phyloP scores from a whole-genome alignment of 371 early-diverging fungal genomes.

The Coemansia sp. region DNA sequence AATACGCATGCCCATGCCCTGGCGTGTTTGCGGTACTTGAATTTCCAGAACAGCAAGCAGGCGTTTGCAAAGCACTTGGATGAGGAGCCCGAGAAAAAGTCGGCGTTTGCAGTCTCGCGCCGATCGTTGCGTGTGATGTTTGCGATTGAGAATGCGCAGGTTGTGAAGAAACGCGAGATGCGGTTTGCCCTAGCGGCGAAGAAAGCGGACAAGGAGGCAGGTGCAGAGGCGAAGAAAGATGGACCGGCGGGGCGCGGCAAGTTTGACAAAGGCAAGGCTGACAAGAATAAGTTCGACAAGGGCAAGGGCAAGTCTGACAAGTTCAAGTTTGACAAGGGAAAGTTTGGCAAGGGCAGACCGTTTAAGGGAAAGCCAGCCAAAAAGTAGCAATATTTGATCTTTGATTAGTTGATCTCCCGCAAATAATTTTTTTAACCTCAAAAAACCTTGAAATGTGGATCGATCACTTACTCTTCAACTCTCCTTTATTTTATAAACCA shows the following conservation, averaged over 20 bases:
- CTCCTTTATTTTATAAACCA: background rate
- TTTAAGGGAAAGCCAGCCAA: background rate
- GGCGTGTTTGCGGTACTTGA: conserved; percentile 86
- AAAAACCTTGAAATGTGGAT: background rate
- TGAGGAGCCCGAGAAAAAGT: conserved; percentile 17
- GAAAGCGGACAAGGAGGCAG: conserved; percentile 4
- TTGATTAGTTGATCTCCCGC: background rate
- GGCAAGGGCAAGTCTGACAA: background rate
- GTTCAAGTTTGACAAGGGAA: background rate
- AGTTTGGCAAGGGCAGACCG: background rate
- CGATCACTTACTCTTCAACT: background rate
- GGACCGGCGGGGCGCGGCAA: no score
- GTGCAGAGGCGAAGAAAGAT: background rate
- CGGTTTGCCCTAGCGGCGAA: conserved; percentile 25
- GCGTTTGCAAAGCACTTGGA: conserved; percentile 44
- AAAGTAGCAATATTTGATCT: background rate
- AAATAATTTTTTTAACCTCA: conserved; percentile 7
- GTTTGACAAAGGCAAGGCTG: background rate
- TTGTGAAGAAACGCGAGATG: conserved; percentile 69
- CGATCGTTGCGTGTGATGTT: conserved; percentile 76
- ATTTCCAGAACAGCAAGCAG: conserved; percentile 64
- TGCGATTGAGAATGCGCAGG: conserved; percentile 84
- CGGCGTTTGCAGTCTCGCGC: conserved; percentile 38
- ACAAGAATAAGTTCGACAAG: background rate
- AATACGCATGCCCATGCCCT: conserved; percentile 84